Base-by-base conservation (phyloP, 306 rosid genomes). In the Pyrus pyrifolia region DNA sequence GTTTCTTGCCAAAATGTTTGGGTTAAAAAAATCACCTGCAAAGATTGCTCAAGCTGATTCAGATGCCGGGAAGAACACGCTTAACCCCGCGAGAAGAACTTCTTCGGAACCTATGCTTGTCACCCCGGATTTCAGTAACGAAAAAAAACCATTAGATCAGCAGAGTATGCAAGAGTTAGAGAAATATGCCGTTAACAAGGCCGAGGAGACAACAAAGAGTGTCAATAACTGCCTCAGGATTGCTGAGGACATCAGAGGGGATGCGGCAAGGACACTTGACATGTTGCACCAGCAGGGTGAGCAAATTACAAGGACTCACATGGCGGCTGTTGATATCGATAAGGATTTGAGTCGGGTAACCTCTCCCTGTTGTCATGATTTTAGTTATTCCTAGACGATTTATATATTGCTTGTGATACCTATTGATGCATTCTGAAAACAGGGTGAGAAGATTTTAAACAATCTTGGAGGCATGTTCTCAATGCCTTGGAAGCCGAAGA, bases 401-500 rank as follows among this genome's bases (percentile, higher is more conserved):
- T 4, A 38, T 2, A 15, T 21, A 25, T 66, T 35, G 14, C 68
- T 35, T 66, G 31, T 4, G 70, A 35, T 18, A 44, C 60, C 9
- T 60, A 19, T 27, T 44, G 2, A 49, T 62, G 33, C 30, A 11
- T 59, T 71, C 18, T 9, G 65, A 14, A 55, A 74, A 64, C 83
- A 95, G 98, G 99, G 99, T 42, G 99, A 96, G 84, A 96, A 96
- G 81, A 93, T 96, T 82, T 83, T 96, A 45, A 91, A 86, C 82
- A 87, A 84, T 86, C 99, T 96, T 66, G 99, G 99, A 38, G 99
- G 99, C 78, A 89, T 96, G 89, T 93, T 96, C 78, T 81, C 99
- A 21, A 91, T 51, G 85, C 78, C 97, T 3, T 89, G 97, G 99
- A 95, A 84, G 86, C 90, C 99, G 68, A 95, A 95, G 90, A 92